phyloP scores from a whole-genome alignment of 257 asterid genomes.

The Marsdenia floribunda region DNA sequence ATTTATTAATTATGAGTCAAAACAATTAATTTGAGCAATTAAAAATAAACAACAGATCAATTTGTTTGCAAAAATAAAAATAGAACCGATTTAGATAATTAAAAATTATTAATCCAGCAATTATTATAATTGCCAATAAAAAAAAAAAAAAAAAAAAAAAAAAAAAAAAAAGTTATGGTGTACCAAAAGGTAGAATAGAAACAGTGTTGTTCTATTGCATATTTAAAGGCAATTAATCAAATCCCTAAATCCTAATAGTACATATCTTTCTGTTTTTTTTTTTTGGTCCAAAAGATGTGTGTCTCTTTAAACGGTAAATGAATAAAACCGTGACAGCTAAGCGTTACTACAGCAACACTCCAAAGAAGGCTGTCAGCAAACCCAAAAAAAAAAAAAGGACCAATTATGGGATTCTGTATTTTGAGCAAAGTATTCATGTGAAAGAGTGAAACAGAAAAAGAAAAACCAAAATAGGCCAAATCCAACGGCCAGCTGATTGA shows the following conservation, averaged over 20 bases:
- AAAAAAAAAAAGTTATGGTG: neutral
- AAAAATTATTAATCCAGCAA: too few species aligned
- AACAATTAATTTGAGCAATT: too few species aligned
- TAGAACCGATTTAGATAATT: too few species aligned
- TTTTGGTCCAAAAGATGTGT: neutral
- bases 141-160: too few species aligned
- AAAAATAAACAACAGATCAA: too few species aligned
- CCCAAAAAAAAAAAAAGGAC: neutral
- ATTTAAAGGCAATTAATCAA: neutral
- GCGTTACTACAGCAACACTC: neutral
- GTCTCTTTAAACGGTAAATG: neutral
- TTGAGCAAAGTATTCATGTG: neutral
- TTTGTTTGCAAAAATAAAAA: too few species aligned
- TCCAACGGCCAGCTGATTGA: constrained; percentile 4
- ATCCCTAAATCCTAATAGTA: neutral
- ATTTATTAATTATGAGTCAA: too few species aligned
- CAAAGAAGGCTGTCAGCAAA: neutral
- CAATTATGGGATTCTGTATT: neutral
- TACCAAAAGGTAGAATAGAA: neutral
- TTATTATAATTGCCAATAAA: too few species aligned
- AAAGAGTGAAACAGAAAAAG: neutral
- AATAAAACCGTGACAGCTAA: neutral
- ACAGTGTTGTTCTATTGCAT: neutral
- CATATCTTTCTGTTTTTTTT: neutral
- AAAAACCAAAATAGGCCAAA: neutral